phyloP scores from a whole-genome alignment of 306 rosid genomes.

The Rosa rugosa region DNA sequence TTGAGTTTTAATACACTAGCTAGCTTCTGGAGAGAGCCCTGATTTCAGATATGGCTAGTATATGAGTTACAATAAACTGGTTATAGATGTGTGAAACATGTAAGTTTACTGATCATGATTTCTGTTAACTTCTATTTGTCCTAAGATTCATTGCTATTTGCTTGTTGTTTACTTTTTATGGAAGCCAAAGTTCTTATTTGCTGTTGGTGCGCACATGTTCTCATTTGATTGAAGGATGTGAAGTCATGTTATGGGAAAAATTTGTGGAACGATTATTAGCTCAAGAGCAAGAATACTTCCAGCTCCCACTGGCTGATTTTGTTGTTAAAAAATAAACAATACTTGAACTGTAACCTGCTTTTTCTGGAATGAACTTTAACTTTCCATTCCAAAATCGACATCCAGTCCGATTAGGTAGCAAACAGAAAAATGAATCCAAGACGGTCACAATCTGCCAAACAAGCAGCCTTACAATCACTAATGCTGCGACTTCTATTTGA shows the following conservation, averaged over 20 bases:
- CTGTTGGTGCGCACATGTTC: too few relatives aligned
- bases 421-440: neutral
- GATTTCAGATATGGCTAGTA: neutral
- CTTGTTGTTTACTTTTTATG: too few relatives aligned
- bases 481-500: neutral
- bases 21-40: too few relatives aligned
- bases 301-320: neutral
- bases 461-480: slow-evolving; percentile 2
- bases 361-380: neutral
- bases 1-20: neutral
- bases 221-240: too few relatives aligned
- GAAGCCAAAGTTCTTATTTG: too few relatives aligned
- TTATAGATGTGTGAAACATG: neutral
- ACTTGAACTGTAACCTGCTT: neutral
- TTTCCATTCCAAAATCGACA: slow-evolving; percentile 14
- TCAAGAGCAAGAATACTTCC: neutral
- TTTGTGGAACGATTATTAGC: neutral
- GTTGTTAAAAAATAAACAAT: neutral
- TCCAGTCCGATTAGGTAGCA: slow-evolving; percentile 1
- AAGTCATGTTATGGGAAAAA: too few relatives aligned
- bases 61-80: neutral
- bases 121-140: too few relatives aligned
- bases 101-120: too few relatives aligned
- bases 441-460: slow-evolving; percentile 21
- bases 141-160: too few relatives aligned